A percentile compares a stretch with the other conserved stretches of the same genome.
Conservation (phyloP, 768 basidiomycete species). For the Pleurotus sapidus region DNA sequence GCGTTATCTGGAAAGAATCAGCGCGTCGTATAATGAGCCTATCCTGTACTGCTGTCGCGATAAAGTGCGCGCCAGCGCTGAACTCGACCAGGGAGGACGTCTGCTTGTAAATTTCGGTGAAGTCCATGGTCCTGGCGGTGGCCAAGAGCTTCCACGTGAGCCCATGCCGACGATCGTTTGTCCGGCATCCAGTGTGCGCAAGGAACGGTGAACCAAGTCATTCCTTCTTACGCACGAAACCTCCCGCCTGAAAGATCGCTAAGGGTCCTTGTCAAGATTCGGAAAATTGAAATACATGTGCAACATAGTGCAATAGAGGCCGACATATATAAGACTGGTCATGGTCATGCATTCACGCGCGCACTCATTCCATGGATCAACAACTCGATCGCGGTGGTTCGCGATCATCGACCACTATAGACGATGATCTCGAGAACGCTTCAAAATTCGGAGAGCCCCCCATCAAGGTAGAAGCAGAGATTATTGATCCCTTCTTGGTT, state of each 20-base stretch:
- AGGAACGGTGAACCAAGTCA: neutral
- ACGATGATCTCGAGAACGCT: constrained; percentile 7
- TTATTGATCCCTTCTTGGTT: constrained; percentile 30
- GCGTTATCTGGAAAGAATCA: constrained; percentile 78
- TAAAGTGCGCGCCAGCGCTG: constrained; percentile 85
- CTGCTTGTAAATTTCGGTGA: constrained; percentile 83
- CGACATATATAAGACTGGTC: neutral
- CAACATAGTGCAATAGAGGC: neutral
- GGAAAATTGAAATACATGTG: neutral
- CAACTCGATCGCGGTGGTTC: neutral
- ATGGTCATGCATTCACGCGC: neutral
- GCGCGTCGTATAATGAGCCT: constrained; percentile 81
- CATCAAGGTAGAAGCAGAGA: constrained; percentile 6
- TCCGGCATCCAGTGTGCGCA: too few species aligned
- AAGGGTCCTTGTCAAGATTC: neutral
- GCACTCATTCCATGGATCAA: neutral
- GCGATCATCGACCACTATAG: constrained; percentile 12
- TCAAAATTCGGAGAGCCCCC: neutral
- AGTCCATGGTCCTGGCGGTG: constrained; percentile 80
- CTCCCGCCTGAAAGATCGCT: neutral
- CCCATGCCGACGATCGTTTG: too few species aligned
- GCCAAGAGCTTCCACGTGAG: too few species aligned
- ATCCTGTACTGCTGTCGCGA: constrained; percentile 77
- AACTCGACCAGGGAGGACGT: constrained; percentile 69
- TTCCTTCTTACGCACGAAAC: constrained; percentile 1